phyloP scores from a whole-genome alignment of 2,329 filamentous ascomycete species.

The Chrysosphaeria jannelii region DNA sequence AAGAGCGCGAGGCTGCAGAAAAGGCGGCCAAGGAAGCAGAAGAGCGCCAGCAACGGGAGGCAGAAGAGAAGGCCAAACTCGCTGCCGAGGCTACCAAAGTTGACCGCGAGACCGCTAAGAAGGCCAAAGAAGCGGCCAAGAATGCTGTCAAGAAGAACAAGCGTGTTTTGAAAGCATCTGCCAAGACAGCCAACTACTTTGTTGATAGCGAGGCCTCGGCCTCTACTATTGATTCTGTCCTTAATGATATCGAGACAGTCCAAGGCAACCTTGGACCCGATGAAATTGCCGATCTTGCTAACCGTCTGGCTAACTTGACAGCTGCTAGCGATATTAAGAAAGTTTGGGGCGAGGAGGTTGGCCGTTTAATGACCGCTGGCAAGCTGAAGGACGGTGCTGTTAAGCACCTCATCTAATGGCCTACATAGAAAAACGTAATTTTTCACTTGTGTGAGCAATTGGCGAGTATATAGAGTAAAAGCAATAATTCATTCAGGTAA shows the following conservation, averaged over 20 bases:
- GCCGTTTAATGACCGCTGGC: conserved; percentile 48
- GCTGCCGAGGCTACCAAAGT: conserved; percentile 68
- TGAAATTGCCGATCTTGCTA: conserved; percentile 59
- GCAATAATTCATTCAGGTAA: background rate
- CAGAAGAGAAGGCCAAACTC: conserved; percentile 49
- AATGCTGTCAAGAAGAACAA: conserved; percentile 99
- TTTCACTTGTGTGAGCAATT: background rate
- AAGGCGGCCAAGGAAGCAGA: conserved; percentile 70
- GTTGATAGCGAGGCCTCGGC: conserved; percentile 38
- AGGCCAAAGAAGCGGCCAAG: conserved; percentile 95
- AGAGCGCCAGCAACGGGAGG: conserved; percentile 53
- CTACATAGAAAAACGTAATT: background rate
- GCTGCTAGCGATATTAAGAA: conserved; percentile 61
- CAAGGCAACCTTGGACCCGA: conserved; percentile 74
- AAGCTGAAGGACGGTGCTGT: conserved; percentile 66
- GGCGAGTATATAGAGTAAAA: background rate
- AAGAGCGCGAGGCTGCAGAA: conserved; percentile 75
- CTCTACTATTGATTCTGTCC: conserved; percentile 49
- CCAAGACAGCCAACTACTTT: conserved; percentile 98
- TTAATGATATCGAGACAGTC: conserved; percentile 62
- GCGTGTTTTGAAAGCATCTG: conserved; percentile 72
- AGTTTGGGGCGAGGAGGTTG: conserved; percentile 50
- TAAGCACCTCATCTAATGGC: too few species aligned
- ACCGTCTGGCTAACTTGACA: conserved; percentile 52
- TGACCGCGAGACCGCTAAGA: conserved; percentile 61